A percentile compares a stretch with the other conserved stretches of the same genome.
These are phyloP conservation scores for Aspergillus fructus DNA, from an alignment of 2,329 filamentous ascomycete genomes.

Conservation along the genomic window DNA sequence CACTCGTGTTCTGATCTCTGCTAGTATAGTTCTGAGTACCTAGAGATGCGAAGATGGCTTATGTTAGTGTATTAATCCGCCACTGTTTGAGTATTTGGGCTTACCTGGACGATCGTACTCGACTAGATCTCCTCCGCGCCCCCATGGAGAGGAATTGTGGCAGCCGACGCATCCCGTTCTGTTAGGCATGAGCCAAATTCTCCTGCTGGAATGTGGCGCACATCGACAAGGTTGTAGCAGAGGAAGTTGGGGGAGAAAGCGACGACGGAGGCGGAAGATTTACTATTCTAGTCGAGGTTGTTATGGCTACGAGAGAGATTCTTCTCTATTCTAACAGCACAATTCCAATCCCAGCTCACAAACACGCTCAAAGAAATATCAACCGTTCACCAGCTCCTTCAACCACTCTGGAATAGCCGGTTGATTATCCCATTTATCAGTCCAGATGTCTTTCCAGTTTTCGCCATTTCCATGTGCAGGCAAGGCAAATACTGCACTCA, in stretches of 20 bases:
- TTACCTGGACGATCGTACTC: not conserved
- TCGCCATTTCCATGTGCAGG: constrained; percentile 47
- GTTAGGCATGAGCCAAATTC: not conserved
- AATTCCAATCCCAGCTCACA: not conserved
- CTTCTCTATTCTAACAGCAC: not conserved
- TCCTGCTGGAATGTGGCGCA: not conserved
- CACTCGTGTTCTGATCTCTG: too few species aligned
- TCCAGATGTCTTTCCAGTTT: constrained; percentile 28
- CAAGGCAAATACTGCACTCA: constrained; percentile 70
- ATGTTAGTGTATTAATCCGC: not conserved
- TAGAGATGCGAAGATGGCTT: constrained; percentile 3
- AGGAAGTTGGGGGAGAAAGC: not conserved
- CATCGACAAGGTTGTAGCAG: not conserved
- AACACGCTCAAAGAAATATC: not conserved
- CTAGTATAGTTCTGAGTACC: not conserved
- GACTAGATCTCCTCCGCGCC: not conserved
- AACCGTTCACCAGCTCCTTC: constrained; percentile 47
- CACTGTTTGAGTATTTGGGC: not conserved
- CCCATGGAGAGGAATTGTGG: not conserved
- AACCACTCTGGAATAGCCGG: constrained; percentile 64
- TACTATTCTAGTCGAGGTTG: not conserved
- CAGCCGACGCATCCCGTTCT: not conserved
- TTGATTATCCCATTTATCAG: constrained; percentile 63
- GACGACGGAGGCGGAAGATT: not conserved
- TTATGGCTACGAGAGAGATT: not conserved